Percentiles rank a stretch among this genome's conserved stretches.
These are phyloP conservation scores for Myxozyma geophila DNA, from an alignment of 805 yeast genomes.

Conservation along the genomic window DNA sequence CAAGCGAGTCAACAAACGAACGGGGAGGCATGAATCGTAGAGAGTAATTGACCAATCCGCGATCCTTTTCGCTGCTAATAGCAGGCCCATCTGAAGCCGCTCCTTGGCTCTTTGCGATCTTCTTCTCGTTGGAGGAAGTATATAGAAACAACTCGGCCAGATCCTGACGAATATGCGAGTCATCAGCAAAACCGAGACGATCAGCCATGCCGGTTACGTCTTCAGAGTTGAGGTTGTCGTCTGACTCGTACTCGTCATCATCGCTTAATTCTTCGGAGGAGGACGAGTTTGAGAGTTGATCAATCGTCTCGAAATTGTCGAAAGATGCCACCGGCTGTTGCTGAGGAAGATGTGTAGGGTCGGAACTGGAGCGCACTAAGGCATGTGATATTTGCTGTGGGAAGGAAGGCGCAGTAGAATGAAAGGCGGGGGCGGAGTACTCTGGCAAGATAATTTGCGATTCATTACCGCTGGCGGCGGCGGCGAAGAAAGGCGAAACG, in stretches of 20 bases:
- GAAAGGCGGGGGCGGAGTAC: too few species aligned
- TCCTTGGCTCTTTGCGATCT: background rate
- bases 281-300: too few species aligned
- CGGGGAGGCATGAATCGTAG: slow-evolving; percentile 28
- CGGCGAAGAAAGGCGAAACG: slow-evolving; percentile 4
- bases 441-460: background rate
- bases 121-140: slow-evolving; percentile 11
- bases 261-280: background rate
- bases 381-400: background rate
- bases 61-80: background rate
- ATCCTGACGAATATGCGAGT: slow-evolving; percentile 14
- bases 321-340: background rate
- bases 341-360: background rate
- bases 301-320: too few species aligned
- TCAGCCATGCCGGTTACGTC: slow-evolving; percentile 10
- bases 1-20: slow-evolving; percentile 23
- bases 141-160: slow-evolving; percentile 20
- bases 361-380: background rate
- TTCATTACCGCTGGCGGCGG: background rate
- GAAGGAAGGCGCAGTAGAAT: background rate
- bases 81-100: slow-evolving; percentile 6
- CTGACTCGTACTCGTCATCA: background rate
- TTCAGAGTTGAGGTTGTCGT: slow-evolving; percentile 6
- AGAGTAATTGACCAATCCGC: background rate
- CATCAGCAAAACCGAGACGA: slow-evolving; percentile 11